Percentiles rank a stretch among this genome's conserved stretches.
Conservation (phyloP, 1,284 basidiomycete genomes). For the Puccinia coronata region DNA sequence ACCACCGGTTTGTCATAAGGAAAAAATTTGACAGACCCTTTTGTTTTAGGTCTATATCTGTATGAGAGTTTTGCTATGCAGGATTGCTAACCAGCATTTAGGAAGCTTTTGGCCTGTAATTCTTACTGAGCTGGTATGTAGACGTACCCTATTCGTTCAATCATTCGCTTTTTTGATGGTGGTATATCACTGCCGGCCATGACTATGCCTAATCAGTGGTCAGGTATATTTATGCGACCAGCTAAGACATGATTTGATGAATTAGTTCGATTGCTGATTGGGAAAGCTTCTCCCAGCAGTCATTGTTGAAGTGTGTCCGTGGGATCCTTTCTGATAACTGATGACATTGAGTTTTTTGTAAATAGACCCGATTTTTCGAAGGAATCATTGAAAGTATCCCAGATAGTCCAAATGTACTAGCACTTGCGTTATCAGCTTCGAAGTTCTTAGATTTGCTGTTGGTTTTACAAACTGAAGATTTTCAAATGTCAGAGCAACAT, state of each 20-base stretch:
- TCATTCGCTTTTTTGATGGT: neutral
- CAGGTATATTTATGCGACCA: neutral
- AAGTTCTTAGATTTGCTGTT: conserved; percentile 91
- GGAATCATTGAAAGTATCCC: conserved; percentile 59
- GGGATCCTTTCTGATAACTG: neutral
- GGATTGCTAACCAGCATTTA: conserved; percentile 87
- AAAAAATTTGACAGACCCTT: conserved; percentile 6
- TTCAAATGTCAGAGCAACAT: conserved; percentile 75
- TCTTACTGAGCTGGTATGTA: conserved; percentile 79
- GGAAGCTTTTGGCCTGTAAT: conserved; percentile 97
- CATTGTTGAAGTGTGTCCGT: conserved; percentile 6
- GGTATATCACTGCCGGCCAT: conserved; percentile 50
- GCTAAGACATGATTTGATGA: neutral
- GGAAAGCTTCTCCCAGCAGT: conserved; percentile 61
- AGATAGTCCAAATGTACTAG: conserved; percentile 61
- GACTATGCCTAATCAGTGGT: neutral
- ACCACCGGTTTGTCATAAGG: conserved; percentile 1
- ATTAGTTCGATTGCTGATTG: neutral
- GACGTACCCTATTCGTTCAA: neutral
- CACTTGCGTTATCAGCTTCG: conserved; percentile 79
- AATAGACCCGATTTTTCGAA: conserved; percentile 66
- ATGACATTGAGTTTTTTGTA: neutral
- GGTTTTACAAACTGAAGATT: conserved; percentile 91
- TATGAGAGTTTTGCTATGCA: conserved; percentile 83
- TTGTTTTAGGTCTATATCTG: conserved; percentile 72